phyloP scores from a whole-genome alignment of 2,329 filamentous ascomycete genomes.

The Cryphonectria naterciae region DNA sequence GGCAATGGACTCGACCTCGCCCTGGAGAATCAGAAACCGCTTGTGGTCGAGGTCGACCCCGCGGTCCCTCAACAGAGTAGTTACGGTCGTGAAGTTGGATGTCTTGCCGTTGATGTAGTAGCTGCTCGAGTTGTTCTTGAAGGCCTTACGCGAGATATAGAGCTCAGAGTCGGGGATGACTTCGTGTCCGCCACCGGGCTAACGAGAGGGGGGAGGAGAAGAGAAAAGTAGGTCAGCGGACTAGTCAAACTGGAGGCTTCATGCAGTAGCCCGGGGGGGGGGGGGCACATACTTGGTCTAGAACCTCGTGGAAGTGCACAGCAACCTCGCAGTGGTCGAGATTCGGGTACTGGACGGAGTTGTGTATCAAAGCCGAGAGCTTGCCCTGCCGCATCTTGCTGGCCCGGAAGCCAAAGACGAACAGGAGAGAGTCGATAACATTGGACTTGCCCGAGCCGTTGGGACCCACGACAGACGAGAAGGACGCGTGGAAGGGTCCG shows the following conservation, averaged over 20 bases:
- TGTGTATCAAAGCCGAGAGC: conserved; percentile 96
- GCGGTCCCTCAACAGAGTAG: conserved; percentile 80
- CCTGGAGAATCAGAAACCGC: conserved; percentile 94
- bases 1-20: conserved; percentile 97
- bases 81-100: conserved; percentile 92
- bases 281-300: conserved; percentile 67
- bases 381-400: conserved; percentile 99
- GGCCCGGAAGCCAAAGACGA: conserved; percentile 98
- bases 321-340: conserved; percentile 93
- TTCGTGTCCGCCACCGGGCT: conserved; percentile 74
- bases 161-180: conserved; percentile 83
- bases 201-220: not conserved
- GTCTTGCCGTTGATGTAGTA: conserved; percentile 94
- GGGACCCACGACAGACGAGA: conserved; percentile 95
- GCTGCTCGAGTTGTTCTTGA: conserved; percentile 97
- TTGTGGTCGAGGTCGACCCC: conserved; percentile 98
- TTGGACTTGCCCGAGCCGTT: conserved; percentile 99
- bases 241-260: too few species aligned
- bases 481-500: conserved; percentile 94
- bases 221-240: conserved; percentile 35
- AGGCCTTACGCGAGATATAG: conserved; percentile 87
- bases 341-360: conserved; percentile 84
- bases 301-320: conserved; percentile 94
- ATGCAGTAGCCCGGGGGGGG: too few species aligned
- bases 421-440: conserved; percentile 95